A percentile compares a stretch with the other conserved stretches of the same genome.
Evolutionary conservation across 164 flowering plant genomes (phyloP).

Genomic region (Akebia trifoliata): DNA sequence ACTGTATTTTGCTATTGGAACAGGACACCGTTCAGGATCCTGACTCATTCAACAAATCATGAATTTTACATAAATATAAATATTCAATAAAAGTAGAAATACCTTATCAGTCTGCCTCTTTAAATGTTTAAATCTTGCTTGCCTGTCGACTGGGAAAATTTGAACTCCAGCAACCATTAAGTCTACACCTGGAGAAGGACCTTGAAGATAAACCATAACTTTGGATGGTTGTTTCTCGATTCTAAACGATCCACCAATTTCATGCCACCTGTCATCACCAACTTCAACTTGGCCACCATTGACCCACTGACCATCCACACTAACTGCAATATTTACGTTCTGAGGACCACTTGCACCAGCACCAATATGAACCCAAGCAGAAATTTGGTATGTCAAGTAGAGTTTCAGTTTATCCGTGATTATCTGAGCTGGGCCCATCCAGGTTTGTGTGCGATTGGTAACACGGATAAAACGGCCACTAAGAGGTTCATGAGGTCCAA

Average conservation of each 20-base stretch:
- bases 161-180: slow-evolving; percentile 91
- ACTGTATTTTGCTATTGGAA: no score
- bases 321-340: slow-evolving; percentile 72
- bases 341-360: slow-evolving; percentile 56
- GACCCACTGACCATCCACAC: slow-evolving; percentile 87
- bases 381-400: slow-evolving; percentile 84
- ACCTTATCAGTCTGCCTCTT: slow-evolving; percentile 72
- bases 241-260: slow-evolving; percentile 87
- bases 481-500: slow-evolving; percentile 68
- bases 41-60: no score
- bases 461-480: slow-evolving; percentile 77
- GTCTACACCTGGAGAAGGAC: slow-evolving; percentile 88
- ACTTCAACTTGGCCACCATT: slow-evolving; percentile 89
- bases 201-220: slow-evolving; percentile 85
- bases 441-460: slow-evolving; percentile 76
- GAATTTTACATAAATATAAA: no score
- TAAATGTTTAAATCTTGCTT: slow-evolving; percentile 56
- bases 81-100: slow-evolving; percentile 2
- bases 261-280: slow-evolving; percentile 76
- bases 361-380: slow-evolving; percentile 85
- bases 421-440: slow-evolving; percentile 99
- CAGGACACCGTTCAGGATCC: no score
- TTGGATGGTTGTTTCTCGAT: slow-evolving; percentile 81
- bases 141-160: slow-evolving; percentile 78
- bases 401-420: slow-evolving; percentile 78